These are phyloP conservation scores for Paramyrothecium sp. DNA, from an alignment of 2,329 filamentous ascomycete genomes.

Conservation along the genomic window DNA sequence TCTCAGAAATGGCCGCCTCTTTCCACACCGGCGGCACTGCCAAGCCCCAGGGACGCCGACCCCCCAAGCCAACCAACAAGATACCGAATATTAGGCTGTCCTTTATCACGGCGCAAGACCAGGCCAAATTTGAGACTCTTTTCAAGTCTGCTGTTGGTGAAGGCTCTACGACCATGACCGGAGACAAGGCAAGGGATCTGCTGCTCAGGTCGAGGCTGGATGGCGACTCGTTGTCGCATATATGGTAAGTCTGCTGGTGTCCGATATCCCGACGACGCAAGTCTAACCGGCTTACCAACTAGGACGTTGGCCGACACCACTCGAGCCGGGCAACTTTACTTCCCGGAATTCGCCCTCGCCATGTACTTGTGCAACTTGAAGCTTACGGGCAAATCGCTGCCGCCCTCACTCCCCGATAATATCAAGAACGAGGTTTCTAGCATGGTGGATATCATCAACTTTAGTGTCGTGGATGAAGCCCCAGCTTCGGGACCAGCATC, in stretches of 20 bases:
- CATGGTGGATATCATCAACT: conserved; percentile 99
- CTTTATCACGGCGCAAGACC: conserved; percentile 93
- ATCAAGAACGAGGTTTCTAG: conserved; percentile 97
- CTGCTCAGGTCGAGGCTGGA: conserved; percentile 84
- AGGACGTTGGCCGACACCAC: conserved; percentile 95
- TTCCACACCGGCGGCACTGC: conserved; percentile 53
- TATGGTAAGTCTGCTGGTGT: conserved; percentile 63
- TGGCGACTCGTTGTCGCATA: conserved; percentile 84
- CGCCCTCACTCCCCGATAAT: conserved; percentile 72
- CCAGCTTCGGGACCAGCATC: conserved; percentile 48
- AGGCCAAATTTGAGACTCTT: conserved; percentile 94
- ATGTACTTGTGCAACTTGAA: conserved; percentile 99
- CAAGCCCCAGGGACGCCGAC: conserved; percentile 46
- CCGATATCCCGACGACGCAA: too few relatives aligned
- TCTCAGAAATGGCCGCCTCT: conserved; percentile 65
- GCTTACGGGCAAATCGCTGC: conserved; percentile 81
- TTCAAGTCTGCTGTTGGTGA: conserved; percentile 94
- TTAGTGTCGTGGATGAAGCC: conserved; percentile 77
- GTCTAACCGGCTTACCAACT: not conserved
- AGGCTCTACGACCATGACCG: conserved; percentile 80
- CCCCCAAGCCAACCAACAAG: conserved; percentile 55
- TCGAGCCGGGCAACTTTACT: conserved; percentile 91
- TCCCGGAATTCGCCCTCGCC: conserved; percentile 93
- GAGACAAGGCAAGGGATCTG: conserved; percentile 88
- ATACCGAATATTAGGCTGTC: conserved; percentile 94